Base-by-base conservation (phyloP, 1,139 yeast species). In the Keqinozyma sinolaborantium region DNA sequence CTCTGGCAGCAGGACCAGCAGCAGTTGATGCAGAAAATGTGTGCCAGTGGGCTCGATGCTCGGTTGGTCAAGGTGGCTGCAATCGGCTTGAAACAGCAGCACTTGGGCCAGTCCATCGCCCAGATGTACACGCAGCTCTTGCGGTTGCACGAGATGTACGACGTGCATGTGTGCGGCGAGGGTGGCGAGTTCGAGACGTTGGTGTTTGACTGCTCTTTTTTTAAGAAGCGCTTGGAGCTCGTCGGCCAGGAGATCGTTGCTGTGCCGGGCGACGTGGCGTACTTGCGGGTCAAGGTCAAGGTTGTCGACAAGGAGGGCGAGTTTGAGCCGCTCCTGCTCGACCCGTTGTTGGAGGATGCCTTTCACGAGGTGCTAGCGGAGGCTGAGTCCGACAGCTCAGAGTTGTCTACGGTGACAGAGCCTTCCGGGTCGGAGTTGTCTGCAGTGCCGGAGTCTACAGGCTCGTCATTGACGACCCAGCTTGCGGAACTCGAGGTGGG, bases 101-200 rank as follows among this genome's bases (percentile, higher is more conserved):
- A 88, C 57, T 63, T 92, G 38, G 95, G 94, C 1, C 71, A 74
- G 51, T 64, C 81, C 4, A 64, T 92, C 26, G 71, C 67, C 2
- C 73, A 84, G 42, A 62, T 83, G 44, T 73, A 74, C 34, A 83
- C 87, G 0, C 70, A 65, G 1, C 57, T 92, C 50, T 47, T 72
- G 8, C 65, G 64, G 25, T 62, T 90, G 42, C 83, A 90, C 49
- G 44, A 54, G 8, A 60, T 64, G 58, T 90, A 77, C 54, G 95
- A 90, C 2, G 85, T 90, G 7, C 97, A 92, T 54, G 78, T 92
- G 0, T 92, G 98, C 62, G 98, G 98, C 6, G 98, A 92, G 63
- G 98, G 98, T 14, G 98, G 98, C 1, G 98, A 92, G 56, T 92
- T 88, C 54, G 98, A 92, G 53, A 83, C 96, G 0, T 64, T 90